Conservation (phyloP, 164 flowering plant species). For the Piper longum region DNA sequence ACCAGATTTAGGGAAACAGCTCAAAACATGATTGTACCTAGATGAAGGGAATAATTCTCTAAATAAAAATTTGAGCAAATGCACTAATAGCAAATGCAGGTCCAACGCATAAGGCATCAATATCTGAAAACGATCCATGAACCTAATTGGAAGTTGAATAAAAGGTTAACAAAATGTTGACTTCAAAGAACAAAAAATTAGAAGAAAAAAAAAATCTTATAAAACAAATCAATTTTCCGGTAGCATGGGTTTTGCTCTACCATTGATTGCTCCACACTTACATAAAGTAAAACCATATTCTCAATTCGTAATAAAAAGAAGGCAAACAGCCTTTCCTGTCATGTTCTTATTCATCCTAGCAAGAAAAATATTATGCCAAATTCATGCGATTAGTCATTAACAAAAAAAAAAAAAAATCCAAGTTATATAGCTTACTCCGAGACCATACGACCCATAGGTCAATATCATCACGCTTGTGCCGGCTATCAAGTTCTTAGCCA, state of each 20-base stretch:
- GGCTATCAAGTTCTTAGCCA: constrained; percentile 21
- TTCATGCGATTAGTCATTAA: too few relatives aligned
- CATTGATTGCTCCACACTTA: too few relatives aligned
- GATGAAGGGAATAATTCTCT: not conserved
- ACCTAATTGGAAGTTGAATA: constrained; percentile 21
- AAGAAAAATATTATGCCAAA: not conserved
- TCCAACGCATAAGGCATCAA: constrained; percentile 54
- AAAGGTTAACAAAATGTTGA: too few relatives aligned
- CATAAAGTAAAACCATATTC: too few relatives aligned
- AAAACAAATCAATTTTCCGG: too few relatives aligned
- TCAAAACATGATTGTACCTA: not conserved
- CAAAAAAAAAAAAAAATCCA: not conserved
- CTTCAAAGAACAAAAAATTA: too few relatives aligned
- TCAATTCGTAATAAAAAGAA: too few relatives aligned
- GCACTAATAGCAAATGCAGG: constrained; percentile 38
- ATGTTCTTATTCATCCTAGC: too few relatives aligned
- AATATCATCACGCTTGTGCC: constrained; percentile 30
- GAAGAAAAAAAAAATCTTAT: too few relatives aligned
- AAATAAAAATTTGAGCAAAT: not conserved
- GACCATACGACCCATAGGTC: constrained; percentile 57
- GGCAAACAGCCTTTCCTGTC: too few relatives aligned
- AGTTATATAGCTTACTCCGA: constrained; percentile 32
- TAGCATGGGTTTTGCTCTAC: too few relatives aligned
- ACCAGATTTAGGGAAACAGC: constrained; percentile 3
- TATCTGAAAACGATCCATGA: constrained; percentile 45